These are phyloP conservation scores for Silene vulgaris DNA, from an alignment of 179 eudicot genomes.

Conservation along the genomic window DNA sequence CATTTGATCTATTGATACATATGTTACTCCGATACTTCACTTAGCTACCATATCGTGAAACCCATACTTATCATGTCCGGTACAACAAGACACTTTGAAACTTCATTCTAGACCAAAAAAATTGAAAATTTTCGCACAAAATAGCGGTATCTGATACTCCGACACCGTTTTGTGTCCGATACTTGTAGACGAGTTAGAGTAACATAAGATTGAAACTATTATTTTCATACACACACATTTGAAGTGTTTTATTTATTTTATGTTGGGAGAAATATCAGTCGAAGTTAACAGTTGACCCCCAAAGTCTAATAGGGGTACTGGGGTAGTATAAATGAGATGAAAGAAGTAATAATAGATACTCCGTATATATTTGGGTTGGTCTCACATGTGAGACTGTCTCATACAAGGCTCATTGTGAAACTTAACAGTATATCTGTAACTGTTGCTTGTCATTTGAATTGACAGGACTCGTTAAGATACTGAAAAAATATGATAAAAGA, in stretches of 20 bases:
- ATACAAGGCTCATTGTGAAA: background rate
- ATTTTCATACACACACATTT: background rate
- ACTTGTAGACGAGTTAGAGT: too few species aligned
- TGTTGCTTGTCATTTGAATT: slow-evolving; percentile 13
- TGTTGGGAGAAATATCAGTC: background rate
- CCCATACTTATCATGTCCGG: too few species aligned
- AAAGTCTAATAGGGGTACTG: background rate
- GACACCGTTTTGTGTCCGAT: too few species aligned
- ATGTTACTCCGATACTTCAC: too few species aligned
- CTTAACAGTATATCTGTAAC: background rate
- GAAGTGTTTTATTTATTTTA: too few species aligned
- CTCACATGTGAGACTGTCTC: too few species aligned
- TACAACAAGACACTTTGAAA: too few species aligned
- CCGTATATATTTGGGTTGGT: background rate
- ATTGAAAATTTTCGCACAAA: too few species aligned
- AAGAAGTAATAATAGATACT: background rate
- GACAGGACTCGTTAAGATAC: slow-evolving; percentile 77
- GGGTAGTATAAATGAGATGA: background rate
- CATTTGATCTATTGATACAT: background rate
- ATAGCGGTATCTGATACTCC: too few species aligned
- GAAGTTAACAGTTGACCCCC: background rate
- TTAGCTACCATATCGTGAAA: too few species aligned
- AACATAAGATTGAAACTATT: too few species aligned
- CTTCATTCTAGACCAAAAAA: too few species aligned
- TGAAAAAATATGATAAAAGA: slow-evolving; percentile 93